These are phyloP conservation scores for Ceratobasidium sp. DNA, from an alignment of 1,284 basidiomycete species.

Conservation along the genomic window DNA sequence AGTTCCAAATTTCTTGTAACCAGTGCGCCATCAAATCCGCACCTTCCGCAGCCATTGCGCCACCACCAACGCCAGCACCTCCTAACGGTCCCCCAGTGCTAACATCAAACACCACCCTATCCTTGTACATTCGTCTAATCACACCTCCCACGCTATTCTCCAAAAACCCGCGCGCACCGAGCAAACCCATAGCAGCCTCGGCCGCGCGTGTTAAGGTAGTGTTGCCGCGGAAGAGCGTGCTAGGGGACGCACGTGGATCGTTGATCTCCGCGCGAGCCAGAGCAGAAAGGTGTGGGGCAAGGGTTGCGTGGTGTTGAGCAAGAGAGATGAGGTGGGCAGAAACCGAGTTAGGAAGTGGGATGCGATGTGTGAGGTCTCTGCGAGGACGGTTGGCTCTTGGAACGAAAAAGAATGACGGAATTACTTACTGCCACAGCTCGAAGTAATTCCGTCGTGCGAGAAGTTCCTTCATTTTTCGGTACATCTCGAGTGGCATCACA, in stretches of 20 bases:
- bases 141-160: constrained; percentile 77
- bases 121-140: constrained; percentile 72
- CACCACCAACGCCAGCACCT: background rate
- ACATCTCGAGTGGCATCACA: constrained; percentile 26
- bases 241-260: constrained; percentile 60
- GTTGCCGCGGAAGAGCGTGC: constrained; percentile 81
- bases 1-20: constrained; percentile 80
- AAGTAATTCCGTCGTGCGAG: constrained; percentile 31
- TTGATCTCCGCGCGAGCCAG: constrained; percentile 22
- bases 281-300: constrained; percentile 17
- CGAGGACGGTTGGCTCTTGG: background rate
- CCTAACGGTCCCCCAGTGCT: constrained; percentile 63
- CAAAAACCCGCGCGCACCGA: constrained; percentile 74
- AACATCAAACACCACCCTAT: constrained; percentile 79
- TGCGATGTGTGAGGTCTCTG: constrained; percentile 7
- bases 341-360: constrained; percentile 7
- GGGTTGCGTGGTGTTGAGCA: constrained; percentile 18
- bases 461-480: constrained; percentile 33
- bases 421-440: constrained; percentile 33
- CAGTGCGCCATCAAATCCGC: constrained; percentile 77
- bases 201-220: constrained; percentile 82
- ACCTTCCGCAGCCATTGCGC: constrained; percentile 55
- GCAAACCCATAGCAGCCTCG: constrained; percentile 78
- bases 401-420: background rate
- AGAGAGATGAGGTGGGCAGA: constrained; percentile 25